Base-by-base conservation (phyloP, 441 rosid species). In the Francoa sonchifolia region DNA sequence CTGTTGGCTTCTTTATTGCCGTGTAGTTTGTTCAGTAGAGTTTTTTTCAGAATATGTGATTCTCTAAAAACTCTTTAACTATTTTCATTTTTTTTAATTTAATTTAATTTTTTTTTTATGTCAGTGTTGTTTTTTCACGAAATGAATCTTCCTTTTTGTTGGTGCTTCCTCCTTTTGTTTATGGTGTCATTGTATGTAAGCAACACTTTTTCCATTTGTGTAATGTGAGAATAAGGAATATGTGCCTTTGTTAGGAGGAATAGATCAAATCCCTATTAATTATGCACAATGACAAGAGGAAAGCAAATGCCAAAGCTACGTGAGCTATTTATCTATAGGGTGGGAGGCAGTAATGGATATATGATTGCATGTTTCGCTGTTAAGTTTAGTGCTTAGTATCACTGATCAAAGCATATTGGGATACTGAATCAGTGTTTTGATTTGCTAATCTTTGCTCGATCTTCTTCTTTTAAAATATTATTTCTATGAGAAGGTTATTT, bases 121-220 rank as follows among this genome's bases (percentile, higher is more conserved):
- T 33, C 82, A 50, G 50, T 56, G 70, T 60, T 71, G 78, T 73
- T 61, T 64, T 61, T 74, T 70, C 74, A 59, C 81, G 52, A 54
- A 66, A 48, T 55, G 67, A 29, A 69, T 59, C 66, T 54, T 56
- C 63, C 47, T 51, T 36, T 54, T 54, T 35, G 42, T 54, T 26
- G 44, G 47, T 67, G 62, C 65, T 47, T 61, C 35, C 44, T 39
- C 38, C 33, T 43, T 43, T 22, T 33, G 16, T 40, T 40, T 34
- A 15, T 48, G 31, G 67, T 49, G 31, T 52, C 10, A 29, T 28
- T 42, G 28, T 35, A 8, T 27, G 42, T 43, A 18, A 9, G 23
- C 39, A 41, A 35, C 55, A 48, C 36, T 12, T 43, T 49, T 13
- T 52, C 28, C 38, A 2, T 51, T 47, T 59, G 54, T 55, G 39